Evolutionary conservation across 192 early-diverging fungal species (phyloP).

Genomic region (Piromyces finnis): DNA sequence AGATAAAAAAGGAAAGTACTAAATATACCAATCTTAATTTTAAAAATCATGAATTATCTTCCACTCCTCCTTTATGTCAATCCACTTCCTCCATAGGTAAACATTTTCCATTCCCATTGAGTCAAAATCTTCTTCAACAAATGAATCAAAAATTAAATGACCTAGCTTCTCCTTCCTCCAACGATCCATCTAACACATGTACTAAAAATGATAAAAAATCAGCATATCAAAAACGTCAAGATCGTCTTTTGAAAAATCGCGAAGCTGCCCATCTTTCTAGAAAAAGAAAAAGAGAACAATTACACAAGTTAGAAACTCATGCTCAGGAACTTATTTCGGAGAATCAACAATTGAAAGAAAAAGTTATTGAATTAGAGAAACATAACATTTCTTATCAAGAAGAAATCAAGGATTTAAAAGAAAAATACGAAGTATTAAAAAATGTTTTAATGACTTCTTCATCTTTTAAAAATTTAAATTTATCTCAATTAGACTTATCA

Average conservation of each 20-base stretch:
- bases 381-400: not conserved
- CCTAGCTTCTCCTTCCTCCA: too few relatives aligned
- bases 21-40: not conserved
- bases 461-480: too few relatives aligned
- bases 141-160: not conserved
- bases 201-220: not conserved
- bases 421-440: not conserved
- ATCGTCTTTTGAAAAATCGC: constrained; percentile 81
- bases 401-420: not conserved
- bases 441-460: not conserved
- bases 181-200: not conserved
- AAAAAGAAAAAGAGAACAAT: constrained; percentile 77
- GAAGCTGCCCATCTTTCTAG: constrained; percentile 74
- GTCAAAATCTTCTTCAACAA: not conserved
- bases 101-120: not conserved
- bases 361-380: constrained; percentile 36
- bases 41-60: not conserved
- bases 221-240: constrained; percentile 47
- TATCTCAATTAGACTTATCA: too few relatives aligned
- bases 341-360: constrained; percentile 36
- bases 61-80: not conserved
- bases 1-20: not conserved
- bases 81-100: not conserved
- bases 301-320: constrained; percentile 48
- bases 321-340: constrained; percentile 23